Base-by-base conservation (phyloP, 73 alveolate genomes). In the Paramecium caudatum region DNA sequence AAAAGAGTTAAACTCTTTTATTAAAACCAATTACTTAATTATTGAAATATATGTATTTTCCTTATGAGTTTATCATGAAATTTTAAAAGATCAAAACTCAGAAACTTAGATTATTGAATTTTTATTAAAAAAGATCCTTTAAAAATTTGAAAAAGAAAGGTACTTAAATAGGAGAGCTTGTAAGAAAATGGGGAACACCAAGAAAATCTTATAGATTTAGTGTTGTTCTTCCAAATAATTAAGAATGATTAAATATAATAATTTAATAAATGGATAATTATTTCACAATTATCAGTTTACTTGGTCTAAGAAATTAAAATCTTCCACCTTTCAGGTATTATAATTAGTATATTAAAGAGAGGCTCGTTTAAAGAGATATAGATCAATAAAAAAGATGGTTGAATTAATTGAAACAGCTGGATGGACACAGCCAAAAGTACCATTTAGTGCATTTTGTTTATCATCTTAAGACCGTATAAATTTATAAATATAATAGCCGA, bases 321-420 rank as follows among this genome's bases (percentile, higher is more conserved):
- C 49, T 86, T 46, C 93, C 93, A 41, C 93, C 93, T 41, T 86
- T 63, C 65, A 86, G 68, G 93, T 86, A 27, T 37, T n/a, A 17
- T 1, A 41, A 27, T 86, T 23, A 33, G 43, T 17, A 55, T 33
- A 17, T 8, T 39, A 41, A 86, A 95, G 98, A 94, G 98, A 95
- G 46, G 95, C 95, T 94, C 91, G 98, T 83, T 93, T 84, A 62
- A 93, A 78, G 92, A 93, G 98, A 86, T 95, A 95, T 90, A 94
- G 94, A 62, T 95, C 98, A n/a, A 91, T 95, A 30, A 95, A 95
- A 91, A 95, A 95, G 92, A 95, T 95, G 96, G 95, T 95, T 65
- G 98, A 95, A 91, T 91, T 95, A 43, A 87, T 95, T 68, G 98
- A 95, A 48, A 95, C 95, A 45, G 95, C 91, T 49, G 93, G 90